These are phyloP conservation scores for Phaeosphaeriaceae sp. DNA, from an alignment of 2,329 filamentous ascomycete species.

Conservation along the genomic window DNA sequence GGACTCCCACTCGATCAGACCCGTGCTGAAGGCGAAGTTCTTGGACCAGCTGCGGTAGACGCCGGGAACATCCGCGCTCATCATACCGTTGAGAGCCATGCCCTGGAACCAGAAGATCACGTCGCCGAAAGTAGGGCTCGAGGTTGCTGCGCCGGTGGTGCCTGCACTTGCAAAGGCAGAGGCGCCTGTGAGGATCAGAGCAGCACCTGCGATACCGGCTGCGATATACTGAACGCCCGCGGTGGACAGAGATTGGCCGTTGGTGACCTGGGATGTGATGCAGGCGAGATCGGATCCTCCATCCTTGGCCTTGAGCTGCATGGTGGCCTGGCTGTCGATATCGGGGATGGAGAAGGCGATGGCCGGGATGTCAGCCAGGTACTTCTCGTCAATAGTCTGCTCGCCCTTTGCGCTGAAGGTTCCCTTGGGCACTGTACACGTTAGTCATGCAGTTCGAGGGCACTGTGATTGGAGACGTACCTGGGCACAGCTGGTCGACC, in stretches of 20 bases:
- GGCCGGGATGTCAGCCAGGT: conserved; percentile 76
- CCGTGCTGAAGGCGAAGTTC: conserved; percentile 93
- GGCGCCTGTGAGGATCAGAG: conserved; percentile 74
- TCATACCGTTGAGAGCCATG: conserved; percentile 95
- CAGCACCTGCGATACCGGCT: conserved; percentile 83
- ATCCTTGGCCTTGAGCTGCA: conserved; percentile 73
- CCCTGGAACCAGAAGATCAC: conserved; percentile 90
- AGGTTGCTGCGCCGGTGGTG: conserved; percentile 61
- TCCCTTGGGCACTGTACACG: conserved; percentile 70
- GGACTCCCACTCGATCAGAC: conserved; percentile 80
- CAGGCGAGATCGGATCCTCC: conserved; percentile 74
- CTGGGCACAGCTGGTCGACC: conserved; percentile 80
- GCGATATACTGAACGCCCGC: conserved; percentile 83
- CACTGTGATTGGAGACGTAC: conserved; percentile 55
- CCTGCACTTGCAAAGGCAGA: conserved; percentile 69
- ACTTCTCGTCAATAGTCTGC: conserved; percentile 74
- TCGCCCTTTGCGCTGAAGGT: conserved; percentile 75
- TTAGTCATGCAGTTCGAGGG: conserved; percentile 18
- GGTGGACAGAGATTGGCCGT: conserved; percentile 82
- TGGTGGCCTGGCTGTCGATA: conserved; percentile 82
- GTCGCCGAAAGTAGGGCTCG: conserved; percentile 85
- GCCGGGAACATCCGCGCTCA: conserved; percentile 84
- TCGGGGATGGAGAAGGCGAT: conserved; percentile 94
- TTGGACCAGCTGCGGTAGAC: conserved; percentile 89
- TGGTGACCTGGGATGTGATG: conserved; percentile 79